Base-by-base conservation (phyloP, 2,329 filamentous ascomycete species). In the Exophiala mesophila region DNA sequence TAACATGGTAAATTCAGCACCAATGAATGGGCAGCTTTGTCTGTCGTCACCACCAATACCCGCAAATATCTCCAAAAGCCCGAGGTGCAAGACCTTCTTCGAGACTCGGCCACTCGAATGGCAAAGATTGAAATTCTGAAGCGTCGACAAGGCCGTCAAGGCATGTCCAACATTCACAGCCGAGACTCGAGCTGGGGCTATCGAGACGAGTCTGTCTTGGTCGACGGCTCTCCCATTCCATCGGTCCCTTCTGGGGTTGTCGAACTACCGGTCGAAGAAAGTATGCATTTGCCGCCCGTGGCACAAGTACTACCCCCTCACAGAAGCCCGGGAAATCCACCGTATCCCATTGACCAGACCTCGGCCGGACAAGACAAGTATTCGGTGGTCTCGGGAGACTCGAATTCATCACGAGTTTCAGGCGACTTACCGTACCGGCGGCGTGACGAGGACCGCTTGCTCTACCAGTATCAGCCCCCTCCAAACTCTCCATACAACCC, bases 1-100 rank as follows among this genome's bases (percentile, higher is more conserved):
- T 34, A 17, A 18, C 7, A 34, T 34, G 10, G 46, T 29, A 92
- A 97, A 60, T 97, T 96, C 62, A 90, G 86, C 38, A 97, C 98
- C 88, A 98, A 97, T 60, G 92, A 97, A 62, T 98, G 92, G 92
- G 79, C 87, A 57, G 80, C 89, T 3, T 70, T 97, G n/a, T 83
- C 86, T 18, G 90, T 96, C 39, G 97, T 98, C 66, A 95, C 87
- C 68, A 96, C 88, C 10, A 83, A 83, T 59, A 98, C 92, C 0
- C 78, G 86, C 54, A 79, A 83, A 50, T 98, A 97, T 60, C 76
- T 98, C 39, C 70, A 74, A 5, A 82, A 82, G 48, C 72, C 76
- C 8, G 80, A 80, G 1, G 83, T 94, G 44, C 85, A 94, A 61
- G 75, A 70, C 54, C 85, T 88, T 75, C 86, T 87, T 5, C 72